Percentiles rank a stretch among this genome's conserved stretches.
Conservation (phyloP, 768 basidiomycete species). For the Cantharellus cinnabarinus region DNA sequence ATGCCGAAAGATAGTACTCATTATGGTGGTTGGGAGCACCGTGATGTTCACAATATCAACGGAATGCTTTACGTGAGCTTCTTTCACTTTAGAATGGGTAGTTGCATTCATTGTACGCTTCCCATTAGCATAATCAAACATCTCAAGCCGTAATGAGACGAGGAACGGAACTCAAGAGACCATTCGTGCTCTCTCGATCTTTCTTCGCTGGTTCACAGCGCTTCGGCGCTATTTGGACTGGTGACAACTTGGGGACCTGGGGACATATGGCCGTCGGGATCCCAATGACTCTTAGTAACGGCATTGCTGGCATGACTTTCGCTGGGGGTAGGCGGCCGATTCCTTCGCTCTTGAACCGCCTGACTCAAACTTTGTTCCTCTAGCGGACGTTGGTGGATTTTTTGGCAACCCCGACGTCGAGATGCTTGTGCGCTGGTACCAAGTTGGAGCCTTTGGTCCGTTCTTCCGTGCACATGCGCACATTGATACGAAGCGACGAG, state of each 20-base stretch:
- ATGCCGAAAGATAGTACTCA: conserved; percentile 63
- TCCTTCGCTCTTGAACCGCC: neutral
- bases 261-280: conserved; percentile 88
- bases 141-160: conserved; percentile 59
- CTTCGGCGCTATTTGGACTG: conserved; percentile 96
- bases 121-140: conserved; percentile 56
- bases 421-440: conserved; percentile 94
- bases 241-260: conserved; percentile 95
- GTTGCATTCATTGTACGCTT: neutral
- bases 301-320: conserved; percentile 80
- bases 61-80: conserved; percentile 56
- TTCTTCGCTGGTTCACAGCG: conserved; percentile 94
- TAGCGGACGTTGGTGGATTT: conserved; percentile 97
- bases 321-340: conserved; percentile 48
- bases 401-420: conserved; percentile 91
- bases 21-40: conserved; percentile 91
- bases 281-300: conserved; percentile 80
- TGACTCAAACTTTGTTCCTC: conserved; percentile 2
- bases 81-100: neutral
- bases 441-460: conserved; percentile 82
- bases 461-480: conserved; percentile 99
- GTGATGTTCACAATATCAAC: conserved; percentile 93
- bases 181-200: conserved; percentile 87
- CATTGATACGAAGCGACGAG: conserved; percentile 91
- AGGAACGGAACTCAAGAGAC: conserved; percentile 54